Conservation (phyloP, 257 asterid species). For the Przewalskia tangutica region DNA sequence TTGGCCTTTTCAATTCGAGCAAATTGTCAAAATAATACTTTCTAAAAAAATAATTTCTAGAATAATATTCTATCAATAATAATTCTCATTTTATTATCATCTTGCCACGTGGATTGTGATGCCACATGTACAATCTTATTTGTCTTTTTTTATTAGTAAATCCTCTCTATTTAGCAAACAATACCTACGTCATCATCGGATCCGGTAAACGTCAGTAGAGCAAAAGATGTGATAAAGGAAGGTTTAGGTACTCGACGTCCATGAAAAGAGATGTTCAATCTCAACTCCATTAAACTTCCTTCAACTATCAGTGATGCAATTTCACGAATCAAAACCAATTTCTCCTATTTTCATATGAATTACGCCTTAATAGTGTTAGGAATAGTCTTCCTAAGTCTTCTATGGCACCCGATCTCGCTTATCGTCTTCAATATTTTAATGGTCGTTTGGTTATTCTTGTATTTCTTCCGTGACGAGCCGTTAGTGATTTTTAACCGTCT, state of each 20-base stretch:
- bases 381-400: constrained; percentile 69
- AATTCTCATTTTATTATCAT: too few relatives aligned
- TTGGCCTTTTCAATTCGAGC: not conserved
- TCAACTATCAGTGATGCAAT: constrained; percentile 29
- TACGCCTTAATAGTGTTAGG: constrained; percentile 46
- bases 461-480: constrained; percentile 84
- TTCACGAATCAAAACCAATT: constrained; percentile 41
- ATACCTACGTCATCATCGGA: constrained; percentile 71
- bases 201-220: constrained; percentile 45
- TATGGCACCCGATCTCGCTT: constrained; percentile 84
- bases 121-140: too few relatives aligned
- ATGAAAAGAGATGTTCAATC: constrained; percentile 60
- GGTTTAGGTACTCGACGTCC: constrained; percentile 82
- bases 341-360: constrained; percentile 60
- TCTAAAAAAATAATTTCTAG: too few relatives aligned
- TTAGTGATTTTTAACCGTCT: constrained; percentile 49
- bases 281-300: constrained; percentile 42
- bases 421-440: constrained; percentile 59
- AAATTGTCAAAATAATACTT: too few relatives aligned
- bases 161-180: too few relatives aligned
- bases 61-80: too few relatives aligned
- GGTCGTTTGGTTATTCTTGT: constrained; percentile 64
- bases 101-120: too few relatives aligned
- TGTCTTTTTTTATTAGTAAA: too few relatives aligned
- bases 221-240: constrained; percentile 52